phyloP scores from a whole-genome alignment of 192 early-diverging fungal species.

The Backusella tarrabulga region DNA sequence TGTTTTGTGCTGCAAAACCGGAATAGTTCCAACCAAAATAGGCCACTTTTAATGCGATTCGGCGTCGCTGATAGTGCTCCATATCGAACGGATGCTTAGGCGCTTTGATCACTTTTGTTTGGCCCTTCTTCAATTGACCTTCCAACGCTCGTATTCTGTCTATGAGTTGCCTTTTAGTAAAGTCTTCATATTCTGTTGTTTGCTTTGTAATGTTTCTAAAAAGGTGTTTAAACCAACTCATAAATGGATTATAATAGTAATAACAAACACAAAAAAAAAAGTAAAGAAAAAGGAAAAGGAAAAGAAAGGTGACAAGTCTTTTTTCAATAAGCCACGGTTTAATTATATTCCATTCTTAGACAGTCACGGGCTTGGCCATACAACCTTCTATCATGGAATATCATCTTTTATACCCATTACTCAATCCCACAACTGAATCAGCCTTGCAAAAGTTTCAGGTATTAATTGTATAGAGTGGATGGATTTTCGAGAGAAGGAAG shows the following conservation, averaged over 20 bases:
- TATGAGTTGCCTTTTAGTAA: conserved; percentile 57
- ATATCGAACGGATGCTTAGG: conserved; percentile 66
- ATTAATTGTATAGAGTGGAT: too few species aligned
- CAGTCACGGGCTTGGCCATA: background rate
- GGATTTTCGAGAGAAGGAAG: too few species aligned
- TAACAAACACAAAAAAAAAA: background rate
- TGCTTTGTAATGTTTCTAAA: background rate
- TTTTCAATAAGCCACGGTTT: background rate
- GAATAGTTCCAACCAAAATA: conserved; percentile 91
- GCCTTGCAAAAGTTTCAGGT: too few species aligned
- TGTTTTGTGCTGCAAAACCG: conserved; percentile 76
- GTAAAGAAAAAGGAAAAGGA: background rate
- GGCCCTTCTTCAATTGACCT: background rate
- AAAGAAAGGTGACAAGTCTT: background rate
- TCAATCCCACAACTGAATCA: too few species aligned
- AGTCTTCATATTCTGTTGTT: conserved; percentile 39
- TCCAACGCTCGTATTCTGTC: conserved; percentile 48
- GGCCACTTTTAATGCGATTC: conserved; percentile 83
- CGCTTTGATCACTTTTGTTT: conserved; percentile 2
- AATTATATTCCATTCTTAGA: background rate
- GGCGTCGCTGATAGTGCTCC: conserved; percentile 67
- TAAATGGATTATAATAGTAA: background rate
- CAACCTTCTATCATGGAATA: too few species aligned
- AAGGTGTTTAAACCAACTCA: background rate
- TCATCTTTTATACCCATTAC: too few species aligned